Evolutionary conservation across 2,329 filamentous ascomycete genomes (phyloP).

Genomic region (Sclerotinia nivalis): DNA sequence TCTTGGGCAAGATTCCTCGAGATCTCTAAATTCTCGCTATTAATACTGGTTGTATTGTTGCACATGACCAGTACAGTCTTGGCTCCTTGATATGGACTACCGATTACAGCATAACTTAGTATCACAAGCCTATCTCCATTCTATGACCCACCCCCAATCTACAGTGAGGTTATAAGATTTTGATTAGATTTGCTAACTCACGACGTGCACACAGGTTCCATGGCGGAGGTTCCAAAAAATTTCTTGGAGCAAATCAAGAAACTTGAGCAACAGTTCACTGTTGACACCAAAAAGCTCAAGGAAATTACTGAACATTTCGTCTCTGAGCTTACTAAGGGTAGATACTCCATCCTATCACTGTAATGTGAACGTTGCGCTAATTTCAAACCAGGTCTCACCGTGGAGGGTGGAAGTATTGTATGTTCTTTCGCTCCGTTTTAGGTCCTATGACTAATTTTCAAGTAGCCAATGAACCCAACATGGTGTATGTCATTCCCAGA

Average conservation of each 20-base stretch:
- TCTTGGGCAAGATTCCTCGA: background rate
- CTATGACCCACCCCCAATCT: background rate
- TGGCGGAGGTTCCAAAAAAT: slow-evolving; percentile 86
- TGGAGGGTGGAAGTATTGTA: slow-evolving; percentile 91
- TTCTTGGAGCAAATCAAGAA: slow-evolving; percentile 77
- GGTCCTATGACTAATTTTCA: slow-evolving; percentile 18
- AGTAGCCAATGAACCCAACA: slow-evolving; percentile 92
- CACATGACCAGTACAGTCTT: background rate
- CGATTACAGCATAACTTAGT: background rate
- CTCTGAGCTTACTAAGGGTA: slow-evolving; percentile 82
- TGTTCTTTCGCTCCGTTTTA: slow-evolving; percentile 45
- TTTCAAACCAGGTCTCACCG: slow-evolving; percentile 65
- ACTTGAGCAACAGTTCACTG: slow-evolving; percentile 81
- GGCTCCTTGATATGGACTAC: background rate
- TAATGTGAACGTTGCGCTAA: slow-evolving; percentile 21
- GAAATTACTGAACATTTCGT: slow-evolving; percentile 88
- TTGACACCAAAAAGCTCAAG: slow-evolving; percentile 80
- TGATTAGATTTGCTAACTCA: slow-evolving; percentile 28
- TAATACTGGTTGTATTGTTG: background rate
- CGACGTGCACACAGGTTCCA: slow-evolving; percentile 63
- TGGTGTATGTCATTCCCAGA: slow-evolving; percentile 92
- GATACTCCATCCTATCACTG: slow-evolving; percentile 7
- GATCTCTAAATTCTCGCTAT: background rate
- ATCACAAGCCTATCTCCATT: background rate
- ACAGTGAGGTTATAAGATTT: background rate